A percentile compares a stretch with the other conserved stretches of the same genome.
Evolutionary conservation across 306 rosid genomes (phyloP).

Genomic region (Castanopsis chinensis): DNA sequence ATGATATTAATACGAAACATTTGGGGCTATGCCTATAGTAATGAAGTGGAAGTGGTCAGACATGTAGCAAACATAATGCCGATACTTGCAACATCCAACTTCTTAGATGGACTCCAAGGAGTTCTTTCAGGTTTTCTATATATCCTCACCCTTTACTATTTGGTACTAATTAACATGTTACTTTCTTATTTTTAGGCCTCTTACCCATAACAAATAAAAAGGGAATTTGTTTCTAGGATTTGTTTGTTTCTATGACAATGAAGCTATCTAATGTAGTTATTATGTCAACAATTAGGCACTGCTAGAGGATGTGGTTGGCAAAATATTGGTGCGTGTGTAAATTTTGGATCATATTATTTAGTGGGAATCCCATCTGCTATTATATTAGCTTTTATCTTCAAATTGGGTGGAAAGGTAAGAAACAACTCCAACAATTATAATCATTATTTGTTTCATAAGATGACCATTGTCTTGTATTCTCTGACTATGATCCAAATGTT

Average conservation of each 20-base stretch:
- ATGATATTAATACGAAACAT: constrained; percentile 53
- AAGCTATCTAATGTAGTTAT: too few relatives aligned
- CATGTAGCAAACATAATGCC: constrained; percentile 64
- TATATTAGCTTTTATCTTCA: constrained; percentile 53
- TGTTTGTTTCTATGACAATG: too few relatives aligned
- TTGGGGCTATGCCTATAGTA: constrained; percentile 74
- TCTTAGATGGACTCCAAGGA: constrained; percentile 63
- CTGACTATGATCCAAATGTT: too few relatives aligned
- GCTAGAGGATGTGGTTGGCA: constrained; percentile 93
- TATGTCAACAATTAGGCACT: constrained; percentile 40
- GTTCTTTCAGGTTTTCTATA: constrained; percentile 56
- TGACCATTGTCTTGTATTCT: background rate
- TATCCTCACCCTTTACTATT: background rate
- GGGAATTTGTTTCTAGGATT: too few relatives aligned
- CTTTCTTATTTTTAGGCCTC: too few relatives aligned
- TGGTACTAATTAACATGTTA: background rate
- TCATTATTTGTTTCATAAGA: background rate
- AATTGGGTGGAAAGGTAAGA: constrained; percentile 67
- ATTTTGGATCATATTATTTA: constrained; percentile 69
- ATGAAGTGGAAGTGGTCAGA: constrained; percentile 52
- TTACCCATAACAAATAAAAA: too few relatives aligned
- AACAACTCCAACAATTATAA: background rate
- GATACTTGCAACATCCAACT: constrained; percentile 55
- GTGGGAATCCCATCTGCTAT: constrained; percentile 69
- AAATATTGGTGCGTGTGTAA: constrained; percentile 70